Conservation (phyloP, 2,329 filamentous ascomycete genomes). For the Nectriaceae sp. region DNA sequence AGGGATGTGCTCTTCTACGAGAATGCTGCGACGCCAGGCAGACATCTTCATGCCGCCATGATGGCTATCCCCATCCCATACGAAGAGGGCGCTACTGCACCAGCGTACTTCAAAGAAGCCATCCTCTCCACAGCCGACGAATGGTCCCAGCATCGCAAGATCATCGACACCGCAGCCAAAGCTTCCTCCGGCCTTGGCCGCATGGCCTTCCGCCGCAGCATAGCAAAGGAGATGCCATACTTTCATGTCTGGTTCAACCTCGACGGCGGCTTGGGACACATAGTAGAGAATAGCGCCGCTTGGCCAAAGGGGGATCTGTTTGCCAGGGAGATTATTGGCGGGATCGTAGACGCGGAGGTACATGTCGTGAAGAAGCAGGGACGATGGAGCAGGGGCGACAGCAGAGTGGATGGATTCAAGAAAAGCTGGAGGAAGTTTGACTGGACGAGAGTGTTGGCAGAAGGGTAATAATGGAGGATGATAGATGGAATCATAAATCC, state of each 20-base stretch:
- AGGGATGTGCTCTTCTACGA: slow-evolving; percentile 97
- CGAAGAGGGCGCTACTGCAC: slow-evolving; percentile 85
- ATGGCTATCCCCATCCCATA: slow-evolving; percentile 86
- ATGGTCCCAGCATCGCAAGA: slow-evolving; percentile 92
- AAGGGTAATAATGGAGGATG: slow-evolving; percentile 26
- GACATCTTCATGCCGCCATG: slow-evolving; percentile 82
- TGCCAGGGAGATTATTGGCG: slow-evolving; percentile 86
- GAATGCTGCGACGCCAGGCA: slow-evolving; percentile 81
- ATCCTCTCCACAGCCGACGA: slow-evolving; percentile 87
- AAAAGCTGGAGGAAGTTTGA: slow-evolving; percentile 92
- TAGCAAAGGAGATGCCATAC: slow-evolving; percentile 97
- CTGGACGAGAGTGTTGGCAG: slow-evolving; percentile 67
- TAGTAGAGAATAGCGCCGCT: slow-evolving; percentile 80
- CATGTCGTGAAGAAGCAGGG: slow-evolving; percentile 90
- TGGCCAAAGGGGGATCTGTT: slow-evolving; percentile 95
- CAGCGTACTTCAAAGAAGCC: slow-evolving; percentile 94
- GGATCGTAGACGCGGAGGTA: slow-evolving; percentile 82
- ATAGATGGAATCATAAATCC: neutral
- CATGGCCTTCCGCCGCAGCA: slow-evolving; percentile 74
- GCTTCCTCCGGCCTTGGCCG: slow-evolving; percentile 69
- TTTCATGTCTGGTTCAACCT: slow-evolving; percentile 96
- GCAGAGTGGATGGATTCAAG: slow-evolving; percentile 74
- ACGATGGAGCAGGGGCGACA: slow-evolving; percentile 72
- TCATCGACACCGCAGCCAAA: slow-evolving; percentile 81
- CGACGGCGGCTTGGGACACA: slow-evolving; percentile 88